Evolutionary conservation across 176 grass and related monocot genomes (phyloP), one percentile per base, ranked within the genome.

Genomic region (Chloris gayana): DNA sequence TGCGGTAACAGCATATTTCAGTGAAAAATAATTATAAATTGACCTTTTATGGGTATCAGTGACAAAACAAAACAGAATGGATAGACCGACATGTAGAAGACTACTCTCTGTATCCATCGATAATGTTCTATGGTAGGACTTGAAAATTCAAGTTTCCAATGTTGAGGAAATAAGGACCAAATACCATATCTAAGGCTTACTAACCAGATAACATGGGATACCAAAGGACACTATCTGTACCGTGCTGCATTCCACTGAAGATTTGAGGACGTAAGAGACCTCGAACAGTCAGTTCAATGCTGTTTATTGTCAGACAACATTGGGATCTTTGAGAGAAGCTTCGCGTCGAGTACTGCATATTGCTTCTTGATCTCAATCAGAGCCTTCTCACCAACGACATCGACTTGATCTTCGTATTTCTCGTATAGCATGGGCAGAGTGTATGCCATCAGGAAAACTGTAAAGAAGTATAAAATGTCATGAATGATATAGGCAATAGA

Each of bases 321-420:
- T 13, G 89, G 87, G 70, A 97, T 88, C 85, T 94, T 97, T 31
- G 91, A 86, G 13, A 90, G 82, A 65, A 92, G 53, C 82, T 94
- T 91, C 18, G 67, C 80, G 51, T 92, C 66, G 2, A 92, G 70
- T 22, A 85, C 83, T n/a, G 75, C 80, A 50, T 91, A 94, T 7
- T 94, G 85, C 66, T 88, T 94, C 69, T 87, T 90, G 69, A 91
- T 87, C 85, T 90, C 74, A 22, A 85, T 27, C n/a, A 92, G 82
- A 60, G 89, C 89, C 86, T 87, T 92, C 70, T 92, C 87, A 14
- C 87, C 89, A 26, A 70, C 74, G 41, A 46, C 71, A 57, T 98
- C 95, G 12, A 98, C 85, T 74, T 92, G 73, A 82, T 98, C 92
- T 83, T 92, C 89, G 4, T 91, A 94, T 42, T 84, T 92, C 87